phyloP scores from a whole-genome alignment of 2,329 filamentous ascomycete species.

The Colletotrichum sp. region DNA sequence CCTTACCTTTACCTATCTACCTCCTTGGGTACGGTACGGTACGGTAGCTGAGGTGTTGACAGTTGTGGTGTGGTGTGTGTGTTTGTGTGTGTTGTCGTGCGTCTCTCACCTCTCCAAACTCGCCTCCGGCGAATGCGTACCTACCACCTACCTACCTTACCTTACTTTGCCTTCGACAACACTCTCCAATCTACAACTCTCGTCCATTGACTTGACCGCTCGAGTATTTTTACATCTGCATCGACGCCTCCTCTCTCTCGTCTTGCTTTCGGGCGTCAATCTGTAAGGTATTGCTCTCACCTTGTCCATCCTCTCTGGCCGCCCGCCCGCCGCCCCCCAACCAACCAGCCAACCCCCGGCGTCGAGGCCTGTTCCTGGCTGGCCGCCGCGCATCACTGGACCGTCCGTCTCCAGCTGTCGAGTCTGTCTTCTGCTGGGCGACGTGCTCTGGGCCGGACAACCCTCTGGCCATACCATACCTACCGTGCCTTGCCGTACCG shows the following conservation, averaged over 20 bases:
- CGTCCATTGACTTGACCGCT: neutral
- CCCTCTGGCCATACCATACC: conserved; percentile 2
- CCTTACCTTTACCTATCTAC: neutral
- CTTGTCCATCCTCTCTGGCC: neutral
- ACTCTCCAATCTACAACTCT: conserved; percentile 1
- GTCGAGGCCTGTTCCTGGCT: conserved; percentile 19
- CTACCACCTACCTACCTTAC: neutral
- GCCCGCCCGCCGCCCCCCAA: neutral
- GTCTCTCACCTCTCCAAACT: neutral
- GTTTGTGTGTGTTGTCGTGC: neutral
- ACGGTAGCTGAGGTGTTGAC: neutral
- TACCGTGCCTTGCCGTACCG: neutral
- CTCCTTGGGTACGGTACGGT: neutral
- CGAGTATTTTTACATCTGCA: neutral
- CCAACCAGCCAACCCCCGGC: neutral
- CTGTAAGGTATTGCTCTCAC: neutral
- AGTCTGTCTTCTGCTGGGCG: neutral
- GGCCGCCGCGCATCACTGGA: conserved; percentile 13
- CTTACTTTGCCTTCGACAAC: neutral
- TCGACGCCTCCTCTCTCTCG: neutral
- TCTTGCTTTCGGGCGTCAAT: neutral
- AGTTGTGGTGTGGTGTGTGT: neutral
- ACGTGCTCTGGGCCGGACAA: conserved; percentile 3
- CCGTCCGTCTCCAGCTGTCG: conserved; percentile 20
- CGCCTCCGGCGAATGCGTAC: neutral